Conservation (phyloP, 495 filamentous ascomycete genomes). For the Tuber aestivum region DNA sequence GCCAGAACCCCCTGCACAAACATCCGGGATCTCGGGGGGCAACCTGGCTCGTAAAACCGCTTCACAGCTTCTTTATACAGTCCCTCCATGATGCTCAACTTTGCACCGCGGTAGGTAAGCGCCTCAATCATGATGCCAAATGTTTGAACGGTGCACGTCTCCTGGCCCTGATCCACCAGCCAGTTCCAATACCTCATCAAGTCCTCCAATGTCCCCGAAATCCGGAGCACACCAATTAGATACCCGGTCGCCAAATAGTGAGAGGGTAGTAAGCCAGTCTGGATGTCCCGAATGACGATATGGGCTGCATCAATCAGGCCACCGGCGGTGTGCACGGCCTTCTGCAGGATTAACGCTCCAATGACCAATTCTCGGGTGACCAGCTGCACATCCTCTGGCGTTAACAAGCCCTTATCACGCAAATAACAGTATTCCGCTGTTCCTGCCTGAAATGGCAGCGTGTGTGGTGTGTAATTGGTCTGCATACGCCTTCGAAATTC, state of each 20-base stretch:
- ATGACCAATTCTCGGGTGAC: conserved; percentile 4
- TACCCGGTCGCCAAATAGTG: neutral
- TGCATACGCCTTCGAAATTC: neutral
- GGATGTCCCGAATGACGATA: neutral
- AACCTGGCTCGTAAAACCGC: neutral
- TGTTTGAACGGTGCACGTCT: neutral
- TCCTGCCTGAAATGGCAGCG: neutral
- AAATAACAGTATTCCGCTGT: conserved; percentile 17
- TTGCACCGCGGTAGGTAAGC: neutral
- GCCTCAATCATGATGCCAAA: conserved; percentile 2
- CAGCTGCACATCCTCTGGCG: neutral
- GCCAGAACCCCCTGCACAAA: neutral
- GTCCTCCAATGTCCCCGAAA: conserved; percentile 2
- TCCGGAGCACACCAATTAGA: neutral
- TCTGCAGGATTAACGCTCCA: neutral
- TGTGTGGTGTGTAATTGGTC: neutral
- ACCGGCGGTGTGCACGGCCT: neutral
- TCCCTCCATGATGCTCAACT: neutral
- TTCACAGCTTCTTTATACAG: neutral
- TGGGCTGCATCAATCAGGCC: neutral
- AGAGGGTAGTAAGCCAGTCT: neutral
- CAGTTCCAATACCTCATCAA: neutral
- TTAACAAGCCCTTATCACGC: conserved; percentile 5
- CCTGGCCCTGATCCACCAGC: neutral
- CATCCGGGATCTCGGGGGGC: neutral